Evolutionary conservation across 163 green algal species (phyloP).

Genomic region (Coccomyxa subellipsoidea): DNA sequence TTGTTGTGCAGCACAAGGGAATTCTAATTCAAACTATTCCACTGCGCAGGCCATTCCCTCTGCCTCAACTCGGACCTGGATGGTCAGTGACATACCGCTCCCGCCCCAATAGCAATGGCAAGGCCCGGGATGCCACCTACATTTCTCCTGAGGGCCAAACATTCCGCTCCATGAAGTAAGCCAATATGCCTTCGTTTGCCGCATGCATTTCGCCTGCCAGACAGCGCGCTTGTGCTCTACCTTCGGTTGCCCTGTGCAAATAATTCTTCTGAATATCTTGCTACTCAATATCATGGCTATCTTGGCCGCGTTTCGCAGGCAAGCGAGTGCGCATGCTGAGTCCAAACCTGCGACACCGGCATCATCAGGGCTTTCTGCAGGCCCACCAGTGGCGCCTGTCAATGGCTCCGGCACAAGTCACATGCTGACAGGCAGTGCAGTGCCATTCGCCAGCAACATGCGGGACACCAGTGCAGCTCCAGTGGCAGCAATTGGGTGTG

Average conservation of each 20-base stretch:
- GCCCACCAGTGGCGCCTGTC: not conserved
- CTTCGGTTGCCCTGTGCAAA: not conserved
- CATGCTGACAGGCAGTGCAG: not conserved
- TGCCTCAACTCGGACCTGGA: not conserved
- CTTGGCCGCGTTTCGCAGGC: not conserved
- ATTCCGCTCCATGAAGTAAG: conserved; percentile 2
- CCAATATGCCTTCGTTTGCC: no score
- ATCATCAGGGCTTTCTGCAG: not conserved
- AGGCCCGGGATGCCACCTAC: not conserved
- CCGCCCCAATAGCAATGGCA: not conserved
- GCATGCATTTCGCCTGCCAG: not conserved
- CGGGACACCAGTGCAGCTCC: not conserved
- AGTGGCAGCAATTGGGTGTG: not conserved
- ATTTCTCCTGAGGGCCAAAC: not conserved
- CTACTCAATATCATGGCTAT: no score
- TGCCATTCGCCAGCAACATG: not conserved
- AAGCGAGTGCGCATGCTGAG: not conserved
- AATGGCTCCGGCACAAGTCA: not conserved
- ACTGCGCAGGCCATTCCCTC: not conserved
- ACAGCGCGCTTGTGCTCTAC: not conserved
- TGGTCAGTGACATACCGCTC: not conserved
- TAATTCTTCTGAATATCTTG: no score
- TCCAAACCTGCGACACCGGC: not conserved
- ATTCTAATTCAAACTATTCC: no score
- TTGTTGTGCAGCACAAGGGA: no score